Evolutionary conservation across 164 flowering plant genomes (phyloP), one percentile per base, ranked within the genome.

Genomic region (Magnolia kwangsiensis): DNA sequence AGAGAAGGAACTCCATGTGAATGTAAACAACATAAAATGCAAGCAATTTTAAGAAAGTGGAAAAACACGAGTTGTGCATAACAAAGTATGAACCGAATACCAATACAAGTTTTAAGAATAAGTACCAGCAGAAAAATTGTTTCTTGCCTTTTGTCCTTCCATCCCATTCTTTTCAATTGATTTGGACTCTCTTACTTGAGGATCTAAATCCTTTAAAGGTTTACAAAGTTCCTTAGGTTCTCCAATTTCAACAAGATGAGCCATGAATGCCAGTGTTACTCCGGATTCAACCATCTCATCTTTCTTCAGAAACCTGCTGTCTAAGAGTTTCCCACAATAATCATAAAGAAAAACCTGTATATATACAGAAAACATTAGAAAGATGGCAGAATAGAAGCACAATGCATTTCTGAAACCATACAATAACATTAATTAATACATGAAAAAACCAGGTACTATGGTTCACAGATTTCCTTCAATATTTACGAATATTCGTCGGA

Each of bases 261-360:
- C 75, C 80, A 80, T 82, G 76, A 92, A 90, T 16, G 86, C 75
- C 68, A 93, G 69, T 27, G 89, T 79, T 80, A 85, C 90, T 20
- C 96, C 96, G 29, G 88, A 75, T 67, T 68, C 78, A 50, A 95
- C 83, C 29, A 75, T 79, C 77, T 93, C 96, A 55, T 86, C 91
- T 13, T 82, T 85, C 80, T 89, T 92, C 87, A 93, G 65, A 23
- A 87, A 79, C 81, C 86, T 90, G 66, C 89, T 85, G 20, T 84
- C 87, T 85, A 92, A 73, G 20, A 89, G 85, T 76, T 86, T 84
- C 77, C 88, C 88, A 71, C 82, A 80, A 7, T 89, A 96, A 84
- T 93, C 97, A 72, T 88, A 92, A 21, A 96, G 93, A 84, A 77
- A 79, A 29, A 88, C 83, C 97, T 95, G 86, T 1, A 74, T 63